Evolutionary conservation across 768 basidiomycete genomes (phyloP).

Genomic region (Dioszegia crocea): DNA sequence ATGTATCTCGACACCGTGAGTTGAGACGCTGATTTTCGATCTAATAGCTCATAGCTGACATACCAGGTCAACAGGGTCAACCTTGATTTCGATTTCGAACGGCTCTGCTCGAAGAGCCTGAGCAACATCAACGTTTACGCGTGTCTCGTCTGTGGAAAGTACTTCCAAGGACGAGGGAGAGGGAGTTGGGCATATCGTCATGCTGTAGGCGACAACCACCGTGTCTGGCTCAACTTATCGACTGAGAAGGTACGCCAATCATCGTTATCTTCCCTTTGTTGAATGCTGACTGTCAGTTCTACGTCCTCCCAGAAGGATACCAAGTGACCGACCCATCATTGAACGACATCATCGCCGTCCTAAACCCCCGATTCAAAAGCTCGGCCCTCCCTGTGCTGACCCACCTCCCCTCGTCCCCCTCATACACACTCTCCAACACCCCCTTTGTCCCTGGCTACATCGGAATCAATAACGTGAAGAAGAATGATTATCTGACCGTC

Average conservation of each 20-base stretch:
- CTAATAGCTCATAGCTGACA: neutral
- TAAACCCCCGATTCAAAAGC: constrained; percentile 81
- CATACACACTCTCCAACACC: constrained; percentile 76
- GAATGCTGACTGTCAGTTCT: constrained; percentile 60
- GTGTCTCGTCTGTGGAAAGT: constrained; percentile 96
- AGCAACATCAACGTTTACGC: constrained; percentile 97
- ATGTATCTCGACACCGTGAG: constrained; percentile 90
- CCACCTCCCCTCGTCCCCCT: constrained; percentile 52
- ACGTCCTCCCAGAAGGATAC: constrained; percentile 95
- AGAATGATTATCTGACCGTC: constrained; percentile 96
- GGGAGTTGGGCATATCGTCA: constrained; percentile 94
- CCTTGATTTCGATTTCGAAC: constrained; percentile 98
- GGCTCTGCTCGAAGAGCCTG: constrained; percentile 92
- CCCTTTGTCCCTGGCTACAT: constrained; percentile 89
- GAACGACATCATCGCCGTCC: constrained; percentile 87
- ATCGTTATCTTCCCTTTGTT: neutral
- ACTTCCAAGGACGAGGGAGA: constrained; percentile 93
- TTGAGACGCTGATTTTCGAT: constrained; percentile 11
- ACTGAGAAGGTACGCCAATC: constrained; percentile 71
- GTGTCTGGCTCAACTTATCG: constrained; percentile 94
- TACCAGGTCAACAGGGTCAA: constrained; percentile 77
- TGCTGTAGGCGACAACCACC: constrained; percentile 95
- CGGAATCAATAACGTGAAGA: constrained; percentile 95
- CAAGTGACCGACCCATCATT: constrained; percentile 92
- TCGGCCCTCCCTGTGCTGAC: constrained; percentile 55